Evolutionary conservation across 164 flowering plant genomes (phyloP), one percentile per base, ranked within the genome.

Genomic region (Vitis riparia): DNA sequence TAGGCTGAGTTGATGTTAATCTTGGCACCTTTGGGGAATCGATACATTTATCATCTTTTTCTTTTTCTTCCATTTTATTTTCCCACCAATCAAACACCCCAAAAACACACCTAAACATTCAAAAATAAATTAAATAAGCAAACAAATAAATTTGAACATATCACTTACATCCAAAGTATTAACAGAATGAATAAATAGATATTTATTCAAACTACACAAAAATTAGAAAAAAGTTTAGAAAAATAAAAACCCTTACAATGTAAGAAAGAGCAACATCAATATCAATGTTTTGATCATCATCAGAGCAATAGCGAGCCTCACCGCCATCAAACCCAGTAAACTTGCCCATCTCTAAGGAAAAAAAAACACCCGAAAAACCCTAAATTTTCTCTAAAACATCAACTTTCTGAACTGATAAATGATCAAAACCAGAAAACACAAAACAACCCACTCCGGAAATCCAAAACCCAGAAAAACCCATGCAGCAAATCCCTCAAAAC

Each of bases 381-480:
- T 37, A 37, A 37, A 62, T 37, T 37, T 62, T 9, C 51, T 62
- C n/a, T 8, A 62, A 15, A 37, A 62, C 9, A 47, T 62, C 16
- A 59, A 3, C 47, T 55, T 55, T 15, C 47, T 29, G 44, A 11
- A 27, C 11, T 59, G 47, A 37, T 14, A 62, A 14, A 12, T 60
- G 8, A 27, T 32, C 47, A 14, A 32, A 27, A 59, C n/a, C 51
- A 62, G 19, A 62, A 62, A 62, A 62, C 10, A 37, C 27, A 37
- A 19, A 44, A 62, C 37, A 62, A 44, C 65, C 51, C 65, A 15
- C 65, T 44, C 32, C 51, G 65, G 32, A 62, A 62, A 62, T 62
- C 65, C 65, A 62, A 47, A 62, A 61, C 65, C 65, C 51, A 62
- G 65, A 62, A 62, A 62, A 62, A 44, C 11, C 65, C 50, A 61